phyloP scores from a whole-genome alignment of 192 early-diverging fungal genomes.

The Coemansia guatemalensis region DNA sequence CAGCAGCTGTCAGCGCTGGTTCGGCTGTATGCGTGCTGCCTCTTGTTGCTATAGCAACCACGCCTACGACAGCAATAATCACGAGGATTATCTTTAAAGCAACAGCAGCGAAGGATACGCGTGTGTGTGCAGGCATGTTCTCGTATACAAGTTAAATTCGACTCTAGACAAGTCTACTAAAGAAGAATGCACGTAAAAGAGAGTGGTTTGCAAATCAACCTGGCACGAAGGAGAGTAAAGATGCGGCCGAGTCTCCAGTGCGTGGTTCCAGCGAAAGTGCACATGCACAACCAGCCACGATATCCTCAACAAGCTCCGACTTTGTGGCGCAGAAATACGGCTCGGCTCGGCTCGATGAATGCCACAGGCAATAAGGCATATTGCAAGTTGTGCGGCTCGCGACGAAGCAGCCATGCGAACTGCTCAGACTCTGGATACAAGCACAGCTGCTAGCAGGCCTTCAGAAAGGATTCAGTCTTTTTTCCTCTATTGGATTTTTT shows the following conservation, averaged over 20 bases:
- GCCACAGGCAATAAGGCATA: not conserved
- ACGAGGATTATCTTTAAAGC: not conserved
- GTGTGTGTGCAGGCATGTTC: not conserved
- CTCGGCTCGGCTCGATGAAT: not conserved
- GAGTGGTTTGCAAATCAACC: not conserved
- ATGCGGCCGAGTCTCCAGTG: not conserved
- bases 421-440: not conserved
- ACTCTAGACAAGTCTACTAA: not conserved
- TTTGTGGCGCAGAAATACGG: not conserved
- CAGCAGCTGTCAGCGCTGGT: not conserved
- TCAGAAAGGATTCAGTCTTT: not conserved
- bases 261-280: not conserved
- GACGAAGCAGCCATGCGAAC: not conserved
- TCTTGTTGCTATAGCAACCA: not conserved
- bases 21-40: not conserved
- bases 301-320: not conserved
- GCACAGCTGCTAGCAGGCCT: not conserved
- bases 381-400: not conserved
- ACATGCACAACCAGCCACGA: not conserved
- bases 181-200: not conserved
- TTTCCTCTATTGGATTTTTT: conserved; percentile 16
- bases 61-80: not conserved
- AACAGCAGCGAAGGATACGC: not conserved
- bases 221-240: not conserved
- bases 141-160: not conserved